Evolutionary conservation across 495 filamentous ascomycete genomes (phyloP).

Genomic region (Daldinia decipiens): DNA sequence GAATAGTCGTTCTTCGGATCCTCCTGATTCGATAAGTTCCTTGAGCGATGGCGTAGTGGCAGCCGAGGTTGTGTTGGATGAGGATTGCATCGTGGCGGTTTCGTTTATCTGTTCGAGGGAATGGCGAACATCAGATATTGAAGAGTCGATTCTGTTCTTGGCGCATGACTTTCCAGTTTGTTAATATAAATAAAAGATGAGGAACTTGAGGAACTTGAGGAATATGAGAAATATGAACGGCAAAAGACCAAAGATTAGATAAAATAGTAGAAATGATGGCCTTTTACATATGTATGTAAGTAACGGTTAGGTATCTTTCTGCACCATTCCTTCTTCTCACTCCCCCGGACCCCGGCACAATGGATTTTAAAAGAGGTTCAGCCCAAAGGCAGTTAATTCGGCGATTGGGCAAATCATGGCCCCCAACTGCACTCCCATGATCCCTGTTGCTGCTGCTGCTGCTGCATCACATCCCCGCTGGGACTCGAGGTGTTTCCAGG

Average conservation of each 20-base stretch:
- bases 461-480: slow-evolving; percentile 37
- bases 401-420: slow-evolving; percentile 43
- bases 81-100: slow-evolving; percentile 27
- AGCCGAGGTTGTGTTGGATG: slow-evolving; percentile 19
- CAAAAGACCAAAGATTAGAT: slow-evolving; percentile 2
- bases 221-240: background rate
- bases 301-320: slow-evolving; percentile 10
- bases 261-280: slow-evolving; percentile 15
- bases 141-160: slow-evolving; percentile 1
- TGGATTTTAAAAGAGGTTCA: slow-evolving; percentile 35
- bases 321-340: slow-evolving; percentile 16
- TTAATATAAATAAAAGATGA: background rate
- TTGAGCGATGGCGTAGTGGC: slow-evolving; percentile 17
- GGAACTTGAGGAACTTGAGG: no score
- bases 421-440: slow-evolving; percentile 30
- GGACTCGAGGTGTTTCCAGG: slow-evolving; percentile 19
- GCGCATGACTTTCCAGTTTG: slow-evolving; percentile 14
- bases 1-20: slow-evolving; percentile 18
- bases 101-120: slow-evolving; percentile 21
- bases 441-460: slow-evolving; percentile 34
- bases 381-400: slow-evolving; percentile 45
- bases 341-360: slow-evolving; percentile 11
- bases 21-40: slow-evolving; percentile 12
- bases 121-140: slow-evolving; percentile 14
- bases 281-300: slow-evolving; percentile 14